A percentile compares a stretch with the other conserved stretches of the same genome.
Conservation (phyloP, 2,329 filamentous ascomycete genomes). For the Fusarium vanettenii region DNA sequence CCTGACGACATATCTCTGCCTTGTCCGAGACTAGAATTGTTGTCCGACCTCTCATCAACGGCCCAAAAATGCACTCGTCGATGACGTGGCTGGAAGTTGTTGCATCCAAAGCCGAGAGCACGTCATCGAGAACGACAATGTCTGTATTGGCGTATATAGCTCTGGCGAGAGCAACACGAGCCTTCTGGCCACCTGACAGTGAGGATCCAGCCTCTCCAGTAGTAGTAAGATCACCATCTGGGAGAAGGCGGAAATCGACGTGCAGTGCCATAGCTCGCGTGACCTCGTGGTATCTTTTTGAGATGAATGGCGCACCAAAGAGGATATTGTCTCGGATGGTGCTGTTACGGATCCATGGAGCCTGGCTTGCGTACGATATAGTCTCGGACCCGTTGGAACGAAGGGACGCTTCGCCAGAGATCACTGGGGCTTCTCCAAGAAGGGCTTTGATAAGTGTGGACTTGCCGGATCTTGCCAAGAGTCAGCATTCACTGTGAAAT, state of each 20-base stretch:
- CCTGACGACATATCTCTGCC: background rate
- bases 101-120: constrained; percentile 9
- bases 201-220: constrained; percentile 7
- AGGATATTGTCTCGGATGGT: constrained; percentile 54
- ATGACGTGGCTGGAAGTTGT: background rate
- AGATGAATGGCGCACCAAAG: constrained; percentile 44
- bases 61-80: background rate
- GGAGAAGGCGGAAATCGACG: constrained; percentile 6
- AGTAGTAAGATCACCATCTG: background rate
- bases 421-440: background rate
- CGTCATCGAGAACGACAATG: constrained; percentile 8
- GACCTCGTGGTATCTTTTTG: constrained; percentile 46
- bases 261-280: constrained; percentile 1
- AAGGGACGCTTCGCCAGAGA: background rate
- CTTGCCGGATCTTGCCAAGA: background rate
- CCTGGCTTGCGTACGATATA: constrained; percentile 54
- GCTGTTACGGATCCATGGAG: constrained; percentile 55
- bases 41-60: background rate
- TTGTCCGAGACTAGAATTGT: background rate
- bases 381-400: background rate
- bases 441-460: background rate
- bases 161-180: constrained; percentile 10
- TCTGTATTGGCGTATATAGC: constrained; percentile 2
- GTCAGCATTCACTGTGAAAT: background rate
- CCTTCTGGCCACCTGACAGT: constrained; percentile 9